Evolutionary conservation across 352 stramenopile genomes (phyloP).

Genomic region (Phytophthora lateralis): DNA sequence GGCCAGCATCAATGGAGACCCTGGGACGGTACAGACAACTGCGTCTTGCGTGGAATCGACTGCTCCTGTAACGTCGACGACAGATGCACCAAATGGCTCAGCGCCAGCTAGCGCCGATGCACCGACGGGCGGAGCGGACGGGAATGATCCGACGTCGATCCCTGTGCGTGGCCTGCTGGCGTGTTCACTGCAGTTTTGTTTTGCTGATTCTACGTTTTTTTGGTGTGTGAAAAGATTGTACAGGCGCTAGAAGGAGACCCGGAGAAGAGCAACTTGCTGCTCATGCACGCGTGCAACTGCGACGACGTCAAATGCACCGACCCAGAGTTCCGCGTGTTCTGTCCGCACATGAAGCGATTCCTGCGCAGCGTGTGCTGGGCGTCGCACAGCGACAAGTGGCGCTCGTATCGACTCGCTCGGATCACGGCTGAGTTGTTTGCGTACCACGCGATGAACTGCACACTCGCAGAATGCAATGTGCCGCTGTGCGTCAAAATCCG

Average conservation of each 20-base stretch:
- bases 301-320: conserved; percentile 49
- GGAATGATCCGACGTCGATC: conserved; percentile 26
- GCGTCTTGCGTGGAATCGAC: background rate
- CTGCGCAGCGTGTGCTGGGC: conserved; percentile 71
- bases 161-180: conserved; percentile 5
- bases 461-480: conserved; percentile 40
- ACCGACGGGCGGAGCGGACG: conserved; percentile 1
- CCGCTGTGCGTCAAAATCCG: conserved; percentile 48
- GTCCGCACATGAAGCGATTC: conserved; percentile 70
- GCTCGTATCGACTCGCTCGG: conserved; percentile 47
- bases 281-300: conserved; percentile 67
- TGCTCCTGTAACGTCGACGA: background rate
- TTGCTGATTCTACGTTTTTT: conserved; percentile 1
- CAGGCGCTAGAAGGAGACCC: conserved; percentile 48
- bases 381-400: conserved; percentile 64
- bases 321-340: conserved; percentile 46
- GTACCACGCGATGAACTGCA: conserved; percentile 61
- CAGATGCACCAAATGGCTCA: background rate
- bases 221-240: conserved; percentile 34
- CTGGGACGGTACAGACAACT: background rate
- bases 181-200: background rate
- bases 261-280: conserved; percentile 53
- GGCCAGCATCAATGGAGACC: background rate
- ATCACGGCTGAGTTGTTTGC: conserved; percentile 58
- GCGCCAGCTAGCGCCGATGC: background rate